phyloP scores from a whole-genome alignment of 768 basidiomycete species.

The Mycena kentingensis region DNA sequence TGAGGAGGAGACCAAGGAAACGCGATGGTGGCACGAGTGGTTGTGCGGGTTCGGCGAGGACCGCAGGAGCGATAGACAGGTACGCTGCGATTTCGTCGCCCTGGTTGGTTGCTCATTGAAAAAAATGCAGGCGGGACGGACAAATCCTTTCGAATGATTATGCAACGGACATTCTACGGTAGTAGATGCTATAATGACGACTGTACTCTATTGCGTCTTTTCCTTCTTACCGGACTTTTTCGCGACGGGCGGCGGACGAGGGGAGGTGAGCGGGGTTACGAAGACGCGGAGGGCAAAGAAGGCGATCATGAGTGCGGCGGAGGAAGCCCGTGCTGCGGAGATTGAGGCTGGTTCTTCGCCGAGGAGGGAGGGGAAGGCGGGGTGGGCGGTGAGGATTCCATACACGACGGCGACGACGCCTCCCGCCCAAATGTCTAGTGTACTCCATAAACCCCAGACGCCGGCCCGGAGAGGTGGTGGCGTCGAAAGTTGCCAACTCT shows the following conservation, averaged over 20 bases:
- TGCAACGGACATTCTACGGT: neutral
- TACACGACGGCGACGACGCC: constrained; percentile 41
- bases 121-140: constrained; percentile 62
- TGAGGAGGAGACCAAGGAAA: constrained; percentile 38
- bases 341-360: constrained; percentile 9
- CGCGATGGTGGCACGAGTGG: constrained; percentile 86
- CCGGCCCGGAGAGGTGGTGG: constrained; percentile 47
- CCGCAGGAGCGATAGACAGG: constrained; percentile 73
- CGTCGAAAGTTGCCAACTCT: constrained; percentile 47
- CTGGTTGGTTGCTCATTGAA: neutral
- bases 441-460: constrained; percentile 39
- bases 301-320: constrained; percentile 33
- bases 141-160: constrained; percentile 62
- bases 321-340: constrained; percentile 36
- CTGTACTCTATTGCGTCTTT: constrained; percentile 16
- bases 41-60: constrained; percentile 79
- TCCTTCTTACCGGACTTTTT: constrained; percentile 12
- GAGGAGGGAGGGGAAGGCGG: constrained; percentile 31
- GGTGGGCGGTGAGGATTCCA: constrained; percentile 33
- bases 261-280: constrained; percentile 29
- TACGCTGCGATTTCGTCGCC: constrained; percentile 29
- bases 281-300: constrained; percentile 39
- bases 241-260: neutral
- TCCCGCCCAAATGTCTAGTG: constrained; percentile 56
- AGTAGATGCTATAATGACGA: constrained; percentile 1